These are phyloP conservation scores for Aspergillus quadrilineatus DNA, from an alignment of 2,329 filamentous ascomycete genomes.

Conservation along the genomic window DNA sequence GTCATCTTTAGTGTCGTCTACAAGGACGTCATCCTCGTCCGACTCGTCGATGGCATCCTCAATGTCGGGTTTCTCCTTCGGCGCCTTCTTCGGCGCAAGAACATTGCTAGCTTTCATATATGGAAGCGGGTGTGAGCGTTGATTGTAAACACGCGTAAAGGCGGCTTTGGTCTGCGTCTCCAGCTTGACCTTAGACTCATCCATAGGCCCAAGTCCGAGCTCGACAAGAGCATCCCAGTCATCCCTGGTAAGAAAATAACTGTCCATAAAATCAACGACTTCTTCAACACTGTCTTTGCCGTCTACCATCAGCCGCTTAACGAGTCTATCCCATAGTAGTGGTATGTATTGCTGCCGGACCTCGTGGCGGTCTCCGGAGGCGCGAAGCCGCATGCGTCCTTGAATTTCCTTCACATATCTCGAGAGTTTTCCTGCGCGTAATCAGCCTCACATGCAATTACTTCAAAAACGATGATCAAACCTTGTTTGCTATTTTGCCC, in stretches of 20 bases:
- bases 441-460: conserved; percentile 6
- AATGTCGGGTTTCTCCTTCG: conserved; percentile 80
- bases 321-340: conserved; percentile 75
- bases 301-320: conserved; percentile 70
- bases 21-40: conserved; percentile 65
- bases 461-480: conserved; percentile 42
- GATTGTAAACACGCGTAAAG: conserved; percentile 90
- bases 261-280: conserved; percentile 94
- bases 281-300: conserved; percentile 79
- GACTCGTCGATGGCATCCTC: conserved; percentile 96
- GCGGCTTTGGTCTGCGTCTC: conserved; percentile 82
- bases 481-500: conserved; percentile 89
- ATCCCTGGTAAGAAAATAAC: conserved; percentile 90
- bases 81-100: conserved; percentile 66
- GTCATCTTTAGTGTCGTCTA: conserved; percentile 55
- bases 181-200: conserved; percentile 71
- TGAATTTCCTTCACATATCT: conserved; percentile 91
- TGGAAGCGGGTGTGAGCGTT: conserved; percentile 80
- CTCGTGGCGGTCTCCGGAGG: conserved; percentile 88
- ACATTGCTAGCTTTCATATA: conserved; percentile 92
- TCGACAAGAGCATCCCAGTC: conserved; percentile 93
- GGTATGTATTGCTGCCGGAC: conserved; percentile 93
- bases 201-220: conserved; percentile 82
- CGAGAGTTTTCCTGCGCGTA: conserved; percentile 57
- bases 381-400: conserved; percentile 89